phyloP scores from a whole-genome alignment of 371 early-diverging fungal genomes.

The Mucor irregularis region DNA sequence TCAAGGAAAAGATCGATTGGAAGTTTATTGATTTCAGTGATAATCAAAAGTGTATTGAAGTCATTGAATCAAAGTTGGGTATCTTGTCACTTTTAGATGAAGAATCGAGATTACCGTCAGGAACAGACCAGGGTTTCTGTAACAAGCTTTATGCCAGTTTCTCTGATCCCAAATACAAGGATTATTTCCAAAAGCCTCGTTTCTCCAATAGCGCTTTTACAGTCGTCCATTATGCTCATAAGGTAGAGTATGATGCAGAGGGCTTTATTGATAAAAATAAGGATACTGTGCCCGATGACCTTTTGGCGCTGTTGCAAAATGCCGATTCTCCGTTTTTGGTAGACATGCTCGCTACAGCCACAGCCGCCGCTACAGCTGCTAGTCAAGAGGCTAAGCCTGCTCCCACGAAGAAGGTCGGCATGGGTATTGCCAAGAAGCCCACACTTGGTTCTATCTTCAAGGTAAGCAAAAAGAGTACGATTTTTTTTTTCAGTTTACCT shows the following conservation, averaged over 20 bases:
- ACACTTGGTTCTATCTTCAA: constrained; percentile 89
- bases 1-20: constrained; percentile 91
- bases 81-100: constrained; percentile 97
- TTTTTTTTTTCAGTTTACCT: not conserved
- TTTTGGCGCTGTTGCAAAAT: constrained; percentile 69
- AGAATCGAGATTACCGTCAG: constrained; percentile 90
- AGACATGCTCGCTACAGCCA: constrained; percentile 67
- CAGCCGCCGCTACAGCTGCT: constrained; percentile 51
- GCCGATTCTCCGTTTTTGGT: constrained; percentile 75
- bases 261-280: constrained; percentile 99
- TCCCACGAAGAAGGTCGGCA: constrained; percentile 40
- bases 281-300: constrained; percentile 96
- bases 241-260: constrained; percentile 88
- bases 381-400: constrained; percentile 34
- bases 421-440: constrained; percentile 67
- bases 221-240: constrained; percentile 90
- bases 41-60: constrained; percentile 98
- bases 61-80: constrained; percentile 97
- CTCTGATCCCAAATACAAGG: constrained; percentile 63
- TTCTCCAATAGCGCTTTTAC: constrained; percentile 84
- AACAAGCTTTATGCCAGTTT: constrained; percentile 85
- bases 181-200: constrained; percentile 89
- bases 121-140: constrained; percentile 81
- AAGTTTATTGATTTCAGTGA: constrained; percentile 96
- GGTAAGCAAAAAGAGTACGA: constrained; percentile 15